A percentile compares a stretch with the other conserved stretches of the same genome.
Evolutionary conservation across 768 basidiomycete genomes (phyloP).

Genomic region (Rhodotorula paludigena): DNA sequence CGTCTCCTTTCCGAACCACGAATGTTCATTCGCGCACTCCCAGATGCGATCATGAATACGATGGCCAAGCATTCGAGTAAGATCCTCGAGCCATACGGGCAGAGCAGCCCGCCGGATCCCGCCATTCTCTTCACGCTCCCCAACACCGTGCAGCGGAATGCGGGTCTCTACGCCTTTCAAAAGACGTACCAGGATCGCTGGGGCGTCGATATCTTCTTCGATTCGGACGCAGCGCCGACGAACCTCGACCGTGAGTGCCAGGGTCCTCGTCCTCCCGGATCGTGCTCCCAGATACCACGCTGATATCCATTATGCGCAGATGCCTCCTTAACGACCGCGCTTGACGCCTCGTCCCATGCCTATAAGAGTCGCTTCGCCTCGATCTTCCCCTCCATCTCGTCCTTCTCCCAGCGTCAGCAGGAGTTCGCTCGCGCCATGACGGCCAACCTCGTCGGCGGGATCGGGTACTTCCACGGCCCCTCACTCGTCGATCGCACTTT

Average conservation of each 20-base stretch:
- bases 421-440: constrained; percentile 82
- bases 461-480: constrained; percentile 90
- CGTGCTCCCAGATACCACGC: not conserved
- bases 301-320: constrained; percentile 51
- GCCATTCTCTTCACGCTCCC: constrained; percentile 71
- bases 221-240: constrained; percentile 52
- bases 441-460: constrained; percentile 82
- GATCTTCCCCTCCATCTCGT: constrained; percentile 64
- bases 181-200: constrained; percentile 78
- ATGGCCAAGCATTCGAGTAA: constrained; percentile 59
- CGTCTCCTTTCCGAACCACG: too few species aligned
- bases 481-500: constrained; percentile 81
- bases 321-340: constrained; percentile 61
- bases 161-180: constrained; percentile 82
- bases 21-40: not conserved
- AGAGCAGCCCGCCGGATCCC: constrained; percentile 61
- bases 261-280: not conserved
- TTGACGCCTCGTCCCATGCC: constrained; percentile 59
- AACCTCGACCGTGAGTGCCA: constrained; percentile 59
- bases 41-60: constrained; percentile 63
- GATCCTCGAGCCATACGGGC: constrained; percentile 55
- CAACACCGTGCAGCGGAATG: constrained; percentile 64
- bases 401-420: constrained; percentile 54
- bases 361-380: constrained; percentile 65
- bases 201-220: constrained; percentile 83